Conservation (phyloP, 1,139 yeast species). For the Suhomyces bribrorum region DNA sequence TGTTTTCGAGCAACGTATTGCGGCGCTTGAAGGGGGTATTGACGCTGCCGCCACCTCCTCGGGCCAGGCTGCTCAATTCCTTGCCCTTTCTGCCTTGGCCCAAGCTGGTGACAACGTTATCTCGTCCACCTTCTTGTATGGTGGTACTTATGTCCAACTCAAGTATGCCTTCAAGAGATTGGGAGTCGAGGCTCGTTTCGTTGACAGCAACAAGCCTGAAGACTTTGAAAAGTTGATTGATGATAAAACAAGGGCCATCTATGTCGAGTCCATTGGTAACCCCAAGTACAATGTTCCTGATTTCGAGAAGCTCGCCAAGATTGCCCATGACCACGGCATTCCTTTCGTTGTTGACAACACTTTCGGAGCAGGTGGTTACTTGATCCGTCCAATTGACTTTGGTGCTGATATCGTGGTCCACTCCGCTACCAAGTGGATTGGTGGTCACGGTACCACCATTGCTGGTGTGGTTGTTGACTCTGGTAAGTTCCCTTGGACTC, state of each 20-base stretch:
- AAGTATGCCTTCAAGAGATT: constrained; percentile 86
- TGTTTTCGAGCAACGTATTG: constrained; percentile 86
- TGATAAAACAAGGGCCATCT: constrained; percentile 84
- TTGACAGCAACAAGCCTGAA: constrained; percentile 70
- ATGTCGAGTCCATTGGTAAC: constrained; percentile 89
- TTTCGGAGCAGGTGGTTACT: constrained; percentile 94
- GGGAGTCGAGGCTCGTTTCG: constrained; percentile 84
- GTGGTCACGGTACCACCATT: constrained; percentile 95
- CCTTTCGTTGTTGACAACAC: constrained; percentile 97
- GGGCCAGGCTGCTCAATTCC: constrained; percentile 93
- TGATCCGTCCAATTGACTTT: constrained; percentile 78
- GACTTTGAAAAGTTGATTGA: constrained; percentile 76
- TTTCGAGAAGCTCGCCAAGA: constrained; percentile 69
- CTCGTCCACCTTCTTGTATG: constrained; percentile 86
- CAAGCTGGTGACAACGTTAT: constrained; percentile 87
- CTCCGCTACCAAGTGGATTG: constrained; percentile 98
- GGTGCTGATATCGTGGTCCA: constrained; percentile 88
- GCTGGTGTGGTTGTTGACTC: constrained; percentile 90
- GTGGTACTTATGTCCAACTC: constrained; percentile 96
- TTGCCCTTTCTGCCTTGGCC: constrained; percentile 83
- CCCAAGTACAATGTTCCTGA: constrained; percentile 94
- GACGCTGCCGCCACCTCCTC: constrained; percentile 91
- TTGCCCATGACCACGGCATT: constrained; percentile 86
- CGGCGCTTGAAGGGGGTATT: constrained; percentile 89
- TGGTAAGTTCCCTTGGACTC: constrained; percentile 89